Evolutionary conservation across 2,329 filamentous ascomycete species (phyloP), one percentile per base, ranked within the genome.

Genomic region (Podosphaera xanthii): DNA sequence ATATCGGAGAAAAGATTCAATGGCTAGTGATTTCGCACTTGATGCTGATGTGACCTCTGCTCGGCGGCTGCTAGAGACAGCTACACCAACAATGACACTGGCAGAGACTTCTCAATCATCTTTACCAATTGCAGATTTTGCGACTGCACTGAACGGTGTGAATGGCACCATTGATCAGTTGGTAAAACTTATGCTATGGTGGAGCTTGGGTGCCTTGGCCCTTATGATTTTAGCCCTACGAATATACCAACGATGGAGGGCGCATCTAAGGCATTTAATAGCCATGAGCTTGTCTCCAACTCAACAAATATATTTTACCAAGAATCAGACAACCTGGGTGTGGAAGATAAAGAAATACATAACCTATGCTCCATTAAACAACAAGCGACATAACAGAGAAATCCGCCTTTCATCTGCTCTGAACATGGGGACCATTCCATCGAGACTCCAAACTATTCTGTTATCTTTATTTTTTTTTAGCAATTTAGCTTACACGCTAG

Each of bases 371-470:
- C 82, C 82, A 2, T 70, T 86, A 33, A 77, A 77, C 71, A 77
- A 72, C 12, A 84, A 83, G 67, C 77, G 82, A 54, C 82, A 85
- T 70, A 84, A 84, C 71, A 75, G 80, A 65, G 82, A 85, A 69
- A 76, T 85, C 65, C 75, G 75, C 65, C 70, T 84, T 58, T 83
- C 79, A 58, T 73, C 75, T 7, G 80, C 79, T 60, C 65, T 81
- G 62, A 81, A 80, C 67, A 72, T 79, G 61, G 77, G 82, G 62
- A 84, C 81, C 0, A 71, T 86, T 14, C 82, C 82, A 0, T 83
- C 82, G 1, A 76, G 83, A 59, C 73, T 85, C 50, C 81, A 86
- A 66, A 72, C 72, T 57, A 68, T 82, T 58, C 70, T 85, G 22
- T 73, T 86, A 52, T 64, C 72, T 46, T 65, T 76, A 57, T 85